Percentiles rank a stretch among this genome's conserved stretches.
Conservation (phyloP, 345 rosid genomes). For the Clausena lansium region DNA sequence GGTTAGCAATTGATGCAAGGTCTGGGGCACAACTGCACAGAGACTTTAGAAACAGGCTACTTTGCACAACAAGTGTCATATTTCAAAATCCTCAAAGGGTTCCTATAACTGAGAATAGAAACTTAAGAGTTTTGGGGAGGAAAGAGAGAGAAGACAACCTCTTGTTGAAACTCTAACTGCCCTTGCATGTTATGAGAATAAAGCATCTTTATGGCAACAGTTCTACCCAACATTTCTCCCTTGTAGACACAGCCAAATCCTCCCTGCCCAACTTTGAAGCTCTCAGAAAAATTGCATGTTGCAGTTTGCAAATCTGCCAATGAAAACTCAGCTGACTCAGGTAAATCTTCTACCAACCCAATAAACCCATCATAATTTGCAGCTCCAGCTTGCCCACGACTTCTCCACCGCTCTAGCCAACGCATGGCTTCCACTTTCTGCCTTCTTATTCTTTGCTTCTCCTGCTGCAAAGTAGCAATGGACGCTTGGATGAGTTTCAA, state of each 20-base stretch:
- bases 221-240: conserved; percentile 85
- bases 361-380: conserved; percentile 43
- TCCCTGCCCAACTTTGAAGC: conserved; percentile 66
- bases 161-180: conserved; percentile 62
- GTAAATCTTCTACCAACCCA: conserved; percentile 51
- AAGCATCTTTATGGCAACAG: conserved; percentile 66
- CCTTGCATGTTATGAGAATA: conserved; percentile 65
- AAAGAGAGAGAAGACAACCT: conserved; percentile 38
- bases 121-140: neutral
- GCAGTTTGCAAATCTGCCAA: conserved; percentile 57
- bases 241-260: conserved; percentile 68
- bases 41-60: neutral
- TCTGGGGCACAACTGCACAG: neutral
- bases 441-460: conserved; percentile 52
- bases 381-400: conserved; percentile 40
- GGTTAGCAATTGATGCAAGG: neutral
- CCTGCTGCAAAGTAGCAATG: conserved; percentile 51
- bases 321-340: conserved; percentile 58
- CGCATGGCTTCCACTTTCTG: conserved; percentile 66
- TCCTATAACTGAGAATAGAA: neutral
- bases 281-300: conserved; percentile 72
- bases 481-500: conserved; percentile 45
- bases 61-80: neutral
- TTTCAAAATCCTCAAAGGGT: neutral
- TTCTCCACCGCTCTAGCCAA: conserved; percentile 75